Conservation (phyloP, 163 green algal genomes). For the Chlamydomonas reinhardtii region DNA sequence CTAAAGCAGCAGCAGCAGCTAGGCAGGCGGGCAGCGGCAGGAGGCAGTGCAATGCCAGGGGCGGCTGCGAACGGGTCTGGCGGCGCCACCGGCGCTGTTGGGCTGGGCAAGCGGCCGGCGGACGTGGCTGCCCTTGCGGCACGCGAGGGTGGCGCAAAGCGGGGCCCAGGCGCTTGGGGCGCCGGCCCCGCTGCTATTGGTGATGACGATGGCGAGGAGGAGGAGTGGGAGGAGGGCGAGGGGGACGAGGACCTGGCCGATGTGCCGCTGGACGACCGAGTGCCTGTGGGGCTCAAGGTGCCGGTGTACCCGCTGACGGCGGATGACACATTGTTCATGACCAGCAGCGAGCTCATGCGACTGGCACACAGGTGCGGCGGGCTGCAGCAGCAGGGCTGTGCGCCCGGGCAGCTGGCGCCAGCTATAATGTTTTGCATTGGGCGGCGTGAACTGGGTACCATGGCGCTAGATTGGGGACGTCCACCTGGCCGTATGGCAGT, state of each 20-base stretch:
- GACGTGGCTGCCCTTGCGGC: neutral
- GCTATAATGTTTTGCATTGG: no score
- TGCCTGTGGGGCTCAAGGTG: slow-evolving; percentile 49
- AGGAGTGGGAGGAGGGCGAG: neutral
- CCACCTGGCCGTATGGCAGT: no score
- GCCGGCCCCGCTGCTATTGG: neutral
- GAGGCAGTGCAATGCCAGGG: no score
- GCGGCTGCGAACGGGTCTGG: no score
- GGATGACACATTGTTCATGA: slow-evolving; percentile 40
- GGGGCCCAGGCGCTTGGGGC: neutral
- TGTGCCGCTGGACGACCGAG: no score
- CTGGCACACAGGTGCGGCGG: slow-evolving; percentile 13
- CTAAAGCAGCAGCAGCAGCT: neutral
- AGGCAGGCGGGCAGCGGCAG: no score
- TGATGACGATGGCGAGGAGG: neutral
- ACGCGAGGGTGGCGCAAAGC: neutral
- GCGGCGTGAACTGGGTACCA: no score
- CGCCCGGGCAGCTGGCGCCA: no score
- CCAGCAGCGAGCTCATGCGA: slow-evolving; percentile 40
- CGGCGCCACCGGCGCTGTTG: no score
- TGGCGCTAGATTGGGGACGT: no score
- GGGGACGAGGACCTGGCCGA: no score
- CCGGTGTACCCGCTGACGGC: slow-evolving; percentile 38
- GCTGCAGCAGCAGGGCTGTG: no score
- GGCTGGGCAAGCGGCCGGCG: neutral